Evolutionary conservation across 805 yeast species (phyloP).

Genomic region (Candida ipomoeae): DNA sequence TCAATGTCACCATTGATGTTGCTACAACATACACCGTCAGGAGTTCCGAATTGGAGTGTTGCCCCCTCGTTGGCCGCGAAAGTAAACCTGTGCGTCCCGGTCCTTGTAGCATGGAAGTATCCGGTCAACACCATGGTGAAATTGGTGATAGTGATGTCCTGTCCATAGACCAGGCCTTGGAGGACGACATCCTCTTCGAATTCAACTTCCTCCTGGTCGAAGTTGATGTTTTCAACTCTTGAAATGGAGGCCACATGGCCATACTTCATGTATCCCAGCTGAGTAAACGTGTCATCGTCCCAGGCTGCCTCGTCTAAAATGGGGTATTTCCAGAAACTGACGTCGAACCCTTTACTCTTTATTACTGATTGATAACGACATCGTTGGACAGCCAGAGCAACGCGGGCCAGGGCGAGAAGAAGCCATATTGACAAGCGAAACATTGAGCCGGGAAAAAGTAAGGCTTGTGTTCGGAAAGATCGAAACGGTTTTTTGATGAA

Average conservation of each 20-base stretch:
- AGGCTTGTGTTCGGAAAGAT: too few relatives aligned
- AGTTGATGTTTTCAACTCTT: too few relatives aligned
- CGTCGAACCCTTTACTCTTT: neutral
- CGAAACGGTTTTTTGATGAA: too few relatives aligned
- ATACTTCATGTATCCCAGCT: neutral
- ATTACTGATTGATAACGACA: too few relatives aligned
- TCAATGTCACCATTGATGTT: constrained; percentile 11
- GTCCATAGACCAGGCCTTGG: neutral
- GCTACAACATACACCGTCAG: constrained; percentile 7
- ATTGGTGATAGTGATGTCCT: neutral
- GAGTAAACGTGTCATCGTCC: neutral
- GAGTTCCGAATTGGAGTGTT: neutral
- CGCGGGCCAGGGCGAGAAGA: too few relatives aligned
- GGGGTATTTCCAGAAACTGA: neutral
- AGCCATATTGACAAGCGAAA: too few relatives aligned
- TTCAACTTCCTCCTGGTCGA: too few relatives aligned
- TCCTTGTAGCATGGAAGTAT: neutral
- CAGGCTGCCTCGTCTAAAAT: neutral
- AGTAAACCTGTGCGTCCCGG: neutral
- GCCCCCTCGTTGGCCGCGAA: neutral
- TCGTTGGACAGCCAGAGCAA: too few relatives aligned
- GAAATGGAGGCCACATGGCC: neutral
- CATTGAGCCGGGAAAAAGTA: too few relatives aligned
- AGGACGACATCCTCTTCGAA: too few relatives aligned
- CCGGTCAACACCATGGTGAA: neutral